Evolutionary conservation across 768 basidiomycete species (phyloP).

Genomic region (Amanita phalloides): DNA sequence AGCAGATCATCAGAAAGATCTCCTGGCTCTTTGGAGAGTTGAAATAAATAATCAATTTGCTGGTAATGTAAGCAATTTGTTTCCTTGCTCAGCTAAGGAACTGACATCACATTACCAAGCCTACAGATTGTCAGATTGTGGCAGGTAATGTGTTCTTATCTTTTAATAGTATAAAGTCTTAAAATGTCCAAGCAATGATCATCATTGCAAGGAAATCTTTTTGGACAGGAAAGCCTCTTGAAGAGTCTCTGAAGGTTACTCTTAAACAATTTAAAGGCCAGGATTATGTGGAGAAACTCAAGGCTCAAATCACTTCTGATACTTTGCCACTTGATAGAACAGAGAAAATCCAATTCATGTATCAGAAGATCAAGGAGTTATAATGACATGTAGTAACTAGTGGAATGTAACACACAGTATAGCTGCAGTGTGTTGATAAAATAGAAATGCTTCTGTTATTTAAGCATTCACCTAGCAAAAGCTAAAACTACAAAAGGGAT

Average conservation of each 20-base stretch:
- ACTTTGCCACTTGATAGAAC: background rate
- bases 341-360: background rate
- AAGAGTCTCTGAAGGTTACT: background rate
- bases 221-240: background rate
- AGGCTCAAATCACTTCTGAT: background rate
- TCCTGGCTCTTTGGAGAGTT: background rate
- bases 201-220: no score
- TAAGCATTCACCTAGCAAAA: no score
- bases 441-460: no score
- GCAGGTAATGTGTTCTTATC: background rate
- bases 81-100: fast-evolving
- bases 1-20: no score
- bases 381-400: no score
- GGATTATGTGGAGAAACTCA: background rate
- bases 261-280: background rate
- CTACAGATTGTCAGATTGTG: background rate
- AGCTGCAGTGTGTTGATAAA: no score
- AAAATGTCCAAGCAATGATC: background rate
- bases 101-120: background rate
- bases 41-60: background rate
- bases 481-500: no score
- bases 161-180: background rate
- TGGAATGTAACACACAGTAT: no score
- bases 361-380: background rate
- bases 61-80: background rate